Evolutionary conservation across 805 yeast species (phyloP).

Genomic region (Clavispora vitiphila): DNA sequence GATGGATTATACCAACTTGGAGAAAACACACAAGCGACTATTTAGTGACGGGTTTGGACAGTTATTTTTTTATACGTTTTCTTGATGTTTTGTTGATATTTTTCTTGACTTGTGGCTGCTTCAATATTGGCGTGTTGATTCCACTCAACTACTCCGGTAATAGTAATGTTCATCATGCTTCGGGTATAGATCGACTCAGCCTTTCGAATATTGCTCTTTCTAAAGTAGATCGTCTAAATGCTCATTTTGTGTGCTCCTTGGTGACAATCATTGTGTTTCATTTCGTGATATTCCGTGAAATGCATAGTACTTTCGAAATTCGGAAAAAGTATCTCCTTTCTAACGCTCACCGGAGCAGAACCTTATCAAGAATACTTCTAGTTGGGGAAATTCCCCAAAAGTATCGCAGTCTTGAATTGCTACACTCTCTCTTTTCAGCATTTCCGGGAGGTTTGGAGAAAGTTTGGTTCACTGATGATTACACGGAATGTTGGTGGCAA

Average conservation of each 20-base stretch:
- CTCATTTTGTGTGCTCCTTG: constrained; percentile 60
- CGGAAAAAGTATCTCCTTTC: constrained; percentile 40
- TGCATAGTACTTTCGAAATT: constrained; percentile 45
- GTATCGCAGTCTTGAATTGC: constrained; percentile 19
- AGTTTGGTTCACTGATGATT: constrained; percentile 54
- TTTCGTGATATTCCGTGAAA: constrained; percentile 50
- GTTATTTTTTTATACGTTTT: constrained; percentile 67
- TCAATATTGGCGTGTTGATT: constrained; percentile 55
- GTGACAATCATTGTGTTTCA: constrained; percentile 55
- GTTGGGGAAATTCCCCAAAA: constrained; percentile 43
- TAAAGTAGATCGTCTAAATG: constrained; percentile 46
- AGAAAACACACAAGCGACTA: constrained; percentile 39
- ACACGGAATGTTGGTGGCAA: constrained; percentile 14
- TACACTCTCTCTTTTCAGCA: constrained; percentile 27
- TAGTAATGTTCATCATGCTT: constrained; percentile 20
- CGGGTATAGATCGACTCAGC: constrained; percentile 64
- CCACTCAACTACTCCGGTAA: constrained; percentile 56
- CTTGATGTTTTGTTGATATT: constrained; percentile 46
- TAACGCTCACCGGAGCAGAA: constrained; percentile 18
- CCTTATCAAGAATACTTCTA: constrained; percentile 30
- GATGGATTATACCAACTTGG: constrained; percentile 51
- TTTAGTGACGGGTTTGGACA: constrained; percentile 59
- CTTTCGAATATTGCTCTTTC: constrained; percentile 61
- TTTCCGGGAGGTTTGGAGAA: constrained; percentile 52
- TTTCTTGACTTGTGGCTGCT: constrained; percentile 46